Percentiles rank a stretch among this genome's conserved stretches.
phyloP scores from a whole-genome alignment of 306 rosid species.

The Corylus avellana region DNA sequence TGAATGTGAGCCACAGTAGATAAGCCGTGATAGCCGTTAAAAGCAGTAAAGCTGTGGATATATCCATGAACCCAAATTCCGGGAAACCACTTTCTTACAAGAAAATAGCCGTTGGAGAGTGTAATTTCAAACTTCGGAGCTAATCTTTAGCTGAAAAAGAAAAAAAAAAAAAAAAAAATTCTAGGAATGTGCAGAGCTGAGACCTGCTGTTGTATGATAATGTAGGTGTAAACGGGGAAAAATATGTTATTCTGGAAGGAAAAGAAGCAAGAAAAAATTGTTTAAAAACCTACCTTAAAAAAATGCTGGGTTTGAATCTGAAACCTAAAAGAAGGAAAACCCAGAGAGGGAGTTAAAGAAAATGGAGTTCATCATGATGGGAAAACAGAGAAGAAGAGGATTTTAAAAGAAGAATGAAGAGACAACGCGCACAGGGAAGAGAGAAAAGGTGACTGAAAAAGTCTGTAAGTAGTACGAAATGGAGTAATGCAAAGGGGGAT shows the following conservation, averaged over 20 bases:
- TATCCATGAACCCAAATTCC: conserved; percentile 54
- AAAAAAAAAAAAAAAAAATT: too few relatives aligned
- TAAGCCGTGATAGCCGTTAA: conserved; percentile 76
- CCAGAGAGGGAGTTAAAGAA: not conserved
- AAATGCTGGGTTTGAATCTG: conserved; percentile 8
- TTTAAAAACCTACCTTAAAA: not conserved
- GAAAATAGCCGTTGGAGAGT: not conserved
- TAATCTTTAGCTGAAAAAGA: not conserved
- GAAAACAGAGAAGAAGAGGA: not conserved
- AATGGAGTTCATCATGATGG: not conserved
- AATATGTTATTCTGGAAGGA: not conserved
- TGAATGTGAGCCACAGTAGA: conserved; percentile 79
- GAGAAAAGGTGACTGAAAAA: not conserved
- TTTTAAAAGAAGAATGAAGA: conserved; percentile 1
- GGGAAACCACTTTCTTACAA: not conserved
- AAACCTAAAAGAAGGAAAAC: conserved; percentile 13
- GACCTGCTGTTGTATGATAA: not conserved
- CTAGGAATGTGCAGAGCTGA: too few relatives aligned
- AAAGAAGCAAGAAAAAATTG: not conserved
- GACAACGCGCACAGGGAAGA: not conserved
- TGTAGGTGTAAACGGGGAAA: not conserved
- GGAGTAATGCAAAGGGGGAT: conserved; percentile 44
- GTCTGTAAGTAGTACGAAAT: conserved; percentile 22
- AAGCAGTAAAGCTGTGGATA: conserved; percentile 59
- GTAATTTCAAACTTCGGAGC: not conserved